Evolutionary conservation across 192 early-diverging fungal species (phyloP).

Genomic region (Entomortierella parvispora): DNA sequence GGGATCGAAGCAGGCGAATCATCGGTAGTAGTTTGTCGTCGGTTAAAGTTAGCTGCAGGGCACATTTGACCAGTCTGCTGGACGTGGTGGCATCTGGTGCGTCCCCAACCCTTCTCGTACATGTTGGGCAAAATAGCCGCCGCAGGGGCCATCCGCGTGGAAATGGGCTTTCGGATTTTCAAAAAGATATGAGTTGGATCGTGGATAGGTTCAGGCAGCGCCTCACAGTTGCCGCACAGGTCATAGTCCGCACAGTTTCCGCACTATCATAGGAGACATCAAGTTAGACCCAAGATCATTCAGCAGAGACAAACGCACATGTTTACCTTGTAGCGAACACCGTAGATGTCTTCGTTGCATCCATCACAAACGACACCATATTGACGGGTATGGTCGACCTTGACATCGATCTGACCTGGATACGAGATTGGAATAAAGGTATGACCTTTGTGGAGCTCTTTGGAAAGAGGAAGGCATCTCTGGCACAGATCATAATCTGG

Average conservation of each 20-base stretch:
- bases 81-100: conserved; percentile 11
- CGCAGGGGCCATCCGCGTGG: conserved; percentile 16
- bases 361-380: conserved; percentile 58
- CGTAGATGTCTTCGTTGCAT: conserved; percentile 56
- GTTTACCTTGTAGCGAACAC: conserved; percentile 63
- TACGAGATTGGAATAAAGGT: conserved; percentile 54
- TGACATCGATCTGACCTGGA: conserved; percentile 40
- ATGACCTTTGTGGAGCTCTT: conserved; percentile 51
- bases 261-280: conserved; percentile 48
- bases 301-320: not conserved
- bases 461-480: conserved; percentile 39
- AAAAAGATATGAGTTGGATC: conserved; percentile 58
- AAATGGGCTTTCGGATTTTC: conserved; percentile 58
- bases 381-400: conserved; percentile 48
- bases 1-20: not conserved
- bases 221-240: conserved; percentile 70
- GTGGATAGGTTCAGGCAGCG: conserved; percentile 51
- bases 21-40: too few species aligned
- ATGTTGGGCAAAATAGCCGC: conserved; percentile 51
- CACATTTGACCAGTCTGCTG: conserved; percentile 24
- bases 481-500: conserved; percentile 68
- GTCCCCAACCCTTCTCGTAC: conserved; percentile 47
- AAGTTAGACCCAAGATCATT: not conserved
- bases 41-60: not conserved
- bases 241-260: conserved; percentile 73